Base-by-base conservation (phyloP, 1,139 yeast species). In the Taiozyma sp. region DNA sequence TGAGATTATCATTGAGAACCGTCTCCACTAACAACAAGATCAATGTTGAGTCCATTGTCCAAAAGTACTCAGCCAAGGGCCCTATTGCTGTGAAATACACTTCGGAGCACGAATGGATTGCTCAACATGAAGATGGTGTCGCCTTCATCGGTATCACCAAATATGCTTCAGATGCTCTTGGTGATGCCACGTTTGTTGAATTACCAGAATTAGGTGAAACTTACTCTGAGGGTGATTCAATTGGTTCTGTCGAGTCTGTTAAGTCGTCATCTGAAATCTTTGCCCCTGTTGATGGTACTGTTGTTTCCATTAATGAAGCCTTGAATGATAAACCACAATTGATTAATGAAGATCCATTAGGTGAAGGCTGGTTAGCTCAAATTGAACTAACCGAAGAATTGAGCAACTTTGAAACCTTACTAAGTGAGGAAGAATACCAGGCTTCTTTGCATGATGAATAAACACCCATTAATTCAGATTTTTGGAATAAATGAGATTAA, bases 131-230 rank as follows among this genome's bases (percentile, higher is more conserved):
- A 37, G 97, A 91, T 69, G 88, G 89, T 53, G 76, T 85, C 35
- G 56, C 95, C 2, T 90, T 85, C 61, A 76, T 93, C 40, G 99
- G 99, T 40, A 90, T 93, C 69, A 91, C 99, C 55, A 82, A 80
- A 63, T 91, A 93, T 68, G 99, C 99, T 35, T 86, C 97, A 43
- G 97, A 91, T 64, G 96, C 99, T n/a, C 79, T 93, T 55, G 99
- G 99, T 45, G 99, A 93, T 71, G 95, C 96, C 50, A 95, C 98
- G 19, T 93, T 77, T 68, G 85, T 90, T 57, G 99, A 93, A 71
- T 78, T 91, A 62, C 96, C 96, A 48, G 93, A 85, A 61, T 80
- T 79, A 43, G 95, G 88, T 47, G 79, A 77, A 47, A 73, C 68
- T 34, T 79, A 88, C 51, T 83, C 77, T 53, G 75, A 77, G 50